phyloP scores from a whole-genome alignment of 1,284 basidiomycete genomes.

The Fistulinella cinereoalba region DNA sequence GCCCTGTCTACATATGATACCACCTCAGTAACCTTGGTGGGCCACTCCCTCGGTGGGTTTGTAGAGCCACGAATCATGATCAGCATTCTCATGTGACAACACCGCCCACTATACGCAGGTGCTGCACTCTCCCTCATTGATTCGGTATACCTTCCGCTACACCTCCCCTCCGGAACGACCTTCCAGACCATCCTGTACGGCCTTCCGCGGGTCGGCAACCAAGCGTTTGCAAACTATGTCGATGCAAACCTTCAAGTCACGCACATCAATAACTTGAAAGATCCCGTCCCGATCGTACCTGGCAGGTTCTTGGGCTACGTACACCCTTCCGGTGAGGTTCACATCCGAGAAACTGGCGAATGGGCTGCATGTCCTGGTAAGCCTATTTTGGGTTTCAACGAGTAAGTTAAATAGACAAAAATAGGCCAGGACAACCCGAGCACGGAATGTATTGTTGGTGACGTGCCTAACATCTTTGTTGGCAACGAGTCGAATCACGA shows the following conservation, averaged over 20 bases:
- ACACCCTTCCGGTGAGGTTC: slow-evolving; percentile 58
- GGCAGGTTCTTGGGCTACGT: slow-evolving; percentile 51
- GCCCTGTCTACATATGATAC: slow-evolving; percentile 41
- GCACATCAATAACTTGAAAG: slow-evolving; percentile 53
- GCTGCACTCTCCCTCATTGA: slow-evolving; percentile 56
- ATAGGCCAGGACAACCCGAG: slow-evolving; percentile 58
- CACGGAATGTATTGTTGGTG: slow-evolving; percentile 51
- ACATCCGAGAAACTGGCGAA: slow-evolving; percentile 46
- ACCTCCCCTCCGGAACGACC: slow-evolving; percentile 34
- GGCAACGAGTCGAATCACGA: slow-evolving; percentile 48
- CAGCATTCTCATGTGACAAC: background rate
- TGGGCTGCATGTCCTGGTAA: slow-evolving; percentile 51
- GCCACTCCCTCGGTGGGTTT: slow-evolving; percentile 52
- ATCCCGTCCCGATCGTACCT: slow-evolving; percentile 49
- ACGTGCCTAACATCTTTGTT: slow-evolving; percentile 51
- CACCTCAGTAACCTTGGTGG: slow-evolving; percentile 48
- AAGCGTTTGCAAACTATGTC: slow-evolving; percentile 58
- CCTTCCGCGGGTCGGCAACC: slow-evolving; percentile 67
- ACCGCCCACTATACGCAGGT: slow-evolving; percentile 20
- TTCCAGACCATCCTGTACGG: slow-evolving; percentile 47
- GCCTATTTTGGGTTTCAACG: slow-evolving; percentile 31
- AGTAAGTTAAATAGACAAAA: slow-evolving; percentile 45
- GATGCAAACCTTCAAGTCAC: slow-evolving; percentile 45
- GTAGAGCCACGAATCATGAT: background rate
- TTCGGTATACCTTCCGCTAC: slow-evolving; percentile 39